phyloP scores from a whole-genome alignment of 169 alveolate genomes.

The Miamiensis avidus region DNA sequence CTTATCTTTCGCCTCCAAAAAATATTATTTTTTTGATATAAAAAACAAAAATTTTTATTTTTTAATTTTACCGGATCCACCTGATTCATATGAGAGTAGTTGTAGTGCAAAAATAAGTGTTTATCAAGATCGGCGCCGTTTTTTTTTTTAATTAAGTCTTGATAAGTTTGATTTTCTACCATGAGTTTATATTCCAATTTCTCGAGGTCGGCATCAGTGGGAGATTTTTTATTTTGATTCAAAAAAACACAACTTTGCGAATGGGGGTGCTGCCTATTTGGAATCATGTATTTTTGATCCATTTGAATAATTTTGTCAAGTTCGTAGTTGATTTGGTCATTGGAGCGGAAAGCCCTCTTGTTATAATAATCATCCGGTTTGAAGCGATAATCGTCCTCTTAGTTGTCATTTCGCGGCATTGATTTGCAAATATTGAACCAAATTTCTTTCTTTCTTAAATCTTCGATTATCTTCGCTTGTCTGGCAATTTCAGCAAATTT shows the following conservation, averaged over 20 bases:
- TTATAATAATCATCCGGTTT: not conserved
- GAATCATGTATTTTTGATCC: not conserved
- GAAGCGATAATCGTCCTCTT: not conserved
- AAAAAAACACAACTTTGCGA: not conserved
- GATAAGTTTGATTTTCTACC: not conserved
- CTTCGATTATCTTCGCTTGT: not conserved
- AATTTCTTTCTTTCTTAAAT: not conserved
- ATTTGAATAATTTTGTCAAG: not conserved
- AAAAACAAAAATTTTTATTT: too few relatives aligned
- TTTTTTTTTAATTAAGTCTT: not conserved
- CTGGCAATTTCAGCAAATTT: not conserved
- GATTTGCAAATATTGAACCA: not conserved
- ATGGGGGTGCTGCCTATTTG: not conserved
- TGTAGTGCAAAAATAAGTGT: not conserved
- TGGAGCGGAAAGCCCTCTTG: not conserved
- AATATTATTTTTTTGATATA: too few relatives aligned
- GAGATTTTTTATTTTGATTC: not conserved
- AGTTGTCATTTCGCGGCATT: not conserved
- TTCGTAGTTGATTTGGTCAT: not conserved
- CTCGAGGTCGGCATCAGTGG: not conserved
- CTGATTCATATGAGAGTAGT: not conserved
- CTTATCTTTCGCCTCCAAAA: not conserved
- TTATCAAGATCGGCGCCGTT: not conserved
- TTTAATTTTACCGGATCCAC: not conserved
- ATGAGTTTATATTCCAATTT: too few relatives aligned